phyloP scores from a whole-genome alignment of 257 asterid genomes.

The Solanum clarkiae region DNA sequence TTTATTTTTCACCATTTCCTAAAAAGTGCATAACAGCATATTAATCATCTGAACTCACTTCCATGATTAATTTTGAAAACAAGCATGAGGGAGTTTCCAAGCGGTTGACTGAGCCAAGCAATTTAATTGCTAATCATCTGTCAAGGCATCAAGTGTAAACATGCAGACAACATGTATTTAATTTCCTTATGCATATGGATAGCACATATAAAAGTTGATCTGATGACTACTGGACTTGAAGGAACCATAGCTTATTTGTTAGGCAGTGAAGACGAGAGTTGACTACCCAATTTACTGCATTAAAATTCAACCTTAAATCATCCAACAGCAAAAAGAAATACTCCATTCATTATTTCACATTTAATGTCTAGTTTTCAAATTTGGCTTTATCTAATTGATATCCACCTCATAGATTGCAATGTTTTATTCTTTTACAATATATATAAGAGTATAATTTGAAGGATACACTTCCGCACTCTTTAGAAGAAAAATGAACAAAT shows the following conservation, averaged over 20 bases:
- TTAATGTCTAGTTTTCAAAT: not conserved
- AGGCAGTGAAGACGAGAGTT: not conserved
- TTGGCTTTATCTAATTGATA: not conserved
- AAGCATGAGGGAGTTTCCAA: not conserved
- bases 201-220: not conserved
- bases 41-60: not conserved
- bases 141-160: not conserved
- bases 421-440: not conserved
- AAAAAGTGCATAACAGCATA: slow-evolving; percentile 2
- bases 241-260: not conserved
- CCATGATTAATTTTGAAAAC: not conserved
- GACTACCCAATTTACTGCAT: not conserved
- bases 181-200: not conserved
- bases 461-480: not conserved
- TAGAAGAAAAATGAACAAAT: not conserved
- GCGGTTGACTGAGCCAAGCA: not conserved
- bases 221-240: not conserved
- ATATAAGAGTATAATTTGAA: not conserved
- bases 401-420: not conserved
- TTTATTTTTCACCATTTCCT: slow-evolving; percentile 95
- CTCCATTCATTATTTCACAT: not conserved
- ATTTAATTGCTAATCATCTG: not conserved
- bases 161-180: not conserved
- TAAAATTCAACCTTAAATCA: not conserved
- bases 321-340: not conserved